Evolutionary conservation across 345 rosid species (phyloP).

Genomic region (Hibiscus trionum): DNA sequence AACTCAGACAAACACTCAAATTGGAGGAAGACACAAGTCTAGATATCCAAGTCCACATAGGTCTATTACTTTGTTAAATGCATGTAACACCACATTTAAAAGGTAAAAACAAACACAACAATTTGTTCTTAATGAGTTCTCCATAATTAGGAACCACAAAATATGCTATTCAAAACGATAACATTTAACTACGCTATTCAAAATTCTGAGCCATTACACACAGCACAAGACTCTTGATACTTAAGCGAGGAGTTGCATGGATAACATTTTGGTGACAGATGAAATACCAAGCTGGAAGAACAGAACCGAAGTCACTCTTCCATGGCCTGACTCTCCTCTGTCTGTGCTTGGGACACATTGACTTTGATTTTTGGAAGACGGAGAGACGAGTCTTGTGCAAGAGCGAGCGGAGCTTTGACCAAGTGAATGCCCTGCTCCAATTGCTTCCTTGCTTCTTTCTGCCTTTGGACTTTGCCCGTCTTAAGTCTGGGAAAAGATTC

Average conservation of each 20-base stretch:
- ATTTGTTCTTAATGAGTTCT: no score
- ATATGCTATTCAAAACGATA: not conserved
- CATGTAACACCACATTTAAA: not conserved
- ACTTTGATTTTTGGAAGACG: slow-evolving; percentile 54
- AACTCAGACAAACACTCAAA: no score
- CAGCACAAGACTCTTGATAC: slow-evolving; percentile 3
- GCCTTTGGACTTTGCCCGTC: slow-evolving; percentile 36
- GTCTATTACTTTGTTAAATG: not conserved
- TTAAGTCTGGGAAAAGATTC: slow-evolving; percentile 43
- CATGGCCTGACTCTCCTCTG: slow-evolving; percentile 53
- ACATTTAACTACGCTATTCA: not conserved
- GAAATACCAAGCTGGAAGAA: not conserved
- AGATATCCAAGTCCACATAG: not conserved
- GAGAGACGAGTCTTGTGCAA: slow-evolving; percentile 28
- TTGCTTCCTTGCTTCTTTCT: slow-evolving; percentile 29
- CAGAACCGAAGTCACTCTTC: slow-evolving; percentile 45
- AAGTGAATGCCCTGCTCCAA: slow-evolving; percentile 43
- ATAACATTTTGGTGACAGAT: not conserved
- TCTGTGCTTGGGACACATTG: slow-evolving; percentile 29
- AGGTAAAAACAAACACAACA: not conserved
- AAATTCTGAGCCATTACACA: not conserved
- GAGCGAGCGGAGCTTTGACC: slow-evolving; percentile 46
- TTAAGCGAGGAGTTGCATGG: not conserved
- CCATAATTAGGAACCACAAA: not conserved
- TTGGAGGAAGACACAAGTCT: no score